Base-by-base conservation (phyloP, 768 basidiomycete genomes). In the Lactarius deliciosus region DNA sequence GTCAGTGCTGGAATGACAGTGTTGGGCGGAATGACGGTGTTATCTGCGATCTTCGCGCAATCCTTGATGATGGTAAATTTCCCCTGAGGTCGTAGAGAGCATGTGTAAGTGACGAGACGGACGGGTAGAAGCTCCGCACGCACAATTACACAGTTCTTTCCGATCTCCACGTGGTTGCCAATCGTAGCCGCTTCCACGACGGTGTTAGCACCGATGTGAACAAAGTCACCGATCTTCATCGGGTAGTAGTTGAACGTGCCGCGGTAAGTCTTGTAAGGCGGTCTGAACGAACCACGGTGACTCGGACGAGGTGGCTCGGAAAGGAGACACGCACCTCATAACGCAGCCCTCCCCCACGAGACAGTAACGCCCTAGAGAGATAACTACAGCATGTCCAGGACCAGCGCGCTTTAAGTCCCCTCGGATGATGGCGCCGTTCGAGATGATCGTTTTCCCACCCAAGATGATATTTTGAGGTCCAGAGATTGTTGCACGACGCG, bases 1-100 rank as follows among this genome's bases (percentile, higher is more conserved):
- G 94, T 84, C 66, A 98, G 77, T 2, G 94, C 92, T 1, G 96
- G 95, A 11, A 98, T 86, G 57, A 98, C 94, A 0, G 94, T 95
- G 64, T 93, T 95, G 3, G 94, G 90, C 2, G 96, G 92, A 16
- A 98, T 79, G 43, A 98, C 86, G 0, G 94, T 91, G 70, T 91
- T 90, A 75, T 98, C 96, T 34, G 89, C 89, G 28, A 99, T 87
- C 67, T 86, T 88, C 3, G 91, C 92, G 70, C 95, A 96, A 73
- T 98, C 96, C 75, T 98, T 97, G 76, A 98, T 95, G 65, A 96
- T 95, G 0, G 90, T 89, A 73, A 98, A 97, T 76, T 97, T 95
- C 28, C 97, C 96, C 96, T 98, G 72, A 1, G 28, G 41, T 5
- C 34, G 25, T 30, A 34, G 34, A 34, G 34, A 34, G 34, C 1